Percentiles rank a stretch among this genome's conserved stretches.
phyloP scores from a whole-genome alignment of 2,329 filamentous ascomycete species.

The Calonectria pauciramosa region DNA sequence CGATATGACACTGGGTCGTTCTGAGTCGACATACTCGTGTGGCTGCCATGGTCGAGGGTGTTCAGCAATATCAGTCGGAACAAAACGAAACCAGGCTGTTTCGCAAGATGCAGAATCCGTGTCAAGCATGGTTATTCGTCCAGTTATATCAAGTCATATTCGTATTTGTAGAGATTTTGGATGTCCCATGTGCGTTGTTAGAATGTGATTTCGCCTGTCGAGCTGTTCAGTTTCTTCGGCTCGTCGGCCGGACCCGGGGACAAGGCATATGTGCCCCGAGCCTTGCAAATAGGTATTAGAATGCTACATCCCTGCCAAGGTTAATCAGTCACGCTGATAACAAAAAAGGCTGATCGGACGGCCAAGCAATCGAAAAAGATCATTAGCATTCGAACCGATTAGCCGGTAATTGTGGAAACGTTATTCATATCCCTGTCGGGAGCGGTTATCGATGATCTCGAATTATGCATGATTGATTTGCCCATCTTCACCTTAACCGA shows the following conservation, averaged over 20 bases:
- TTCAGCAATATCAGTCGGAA: neutral
- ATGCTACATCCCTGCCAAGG: neutral
- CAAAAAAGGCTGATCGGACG: neutral
- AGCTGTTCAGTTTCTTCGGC: neutral
- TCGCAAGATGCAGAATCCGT: neutral
- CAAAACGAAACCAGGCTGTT: neutral
- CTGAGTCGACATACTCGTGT: neutral
- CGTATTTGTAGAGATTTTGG: neutral
- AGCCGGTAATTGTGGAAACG: neutral
- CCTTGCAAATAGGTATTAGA: neutral
- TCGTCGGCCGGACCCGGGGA: neutral
- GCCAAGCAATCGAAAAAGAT: too few relatives aligned
- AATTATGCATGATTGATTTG: constrained; percentile 3
- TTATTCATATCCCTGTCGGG: neutral
- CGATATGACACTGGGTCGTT: neutral
- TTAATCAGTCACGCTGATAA: neutral
- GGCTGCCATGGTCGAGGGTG: neutral
- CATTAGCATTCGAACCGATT: neutral
- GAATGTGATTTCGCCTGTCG: neutral
- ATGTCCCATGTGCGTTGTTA: neutral
- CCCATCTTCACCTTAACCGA: neutral
- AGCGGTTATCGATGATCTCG: neutral
- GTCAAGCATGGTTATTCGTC: neutral
- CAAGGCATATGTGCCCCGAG: neutral
- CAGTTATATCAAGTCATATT: neutral